Evolutionary conservation across 164 flowering plant genomes (phyloP).

Genomic region (Stephania japonica): DNA sequence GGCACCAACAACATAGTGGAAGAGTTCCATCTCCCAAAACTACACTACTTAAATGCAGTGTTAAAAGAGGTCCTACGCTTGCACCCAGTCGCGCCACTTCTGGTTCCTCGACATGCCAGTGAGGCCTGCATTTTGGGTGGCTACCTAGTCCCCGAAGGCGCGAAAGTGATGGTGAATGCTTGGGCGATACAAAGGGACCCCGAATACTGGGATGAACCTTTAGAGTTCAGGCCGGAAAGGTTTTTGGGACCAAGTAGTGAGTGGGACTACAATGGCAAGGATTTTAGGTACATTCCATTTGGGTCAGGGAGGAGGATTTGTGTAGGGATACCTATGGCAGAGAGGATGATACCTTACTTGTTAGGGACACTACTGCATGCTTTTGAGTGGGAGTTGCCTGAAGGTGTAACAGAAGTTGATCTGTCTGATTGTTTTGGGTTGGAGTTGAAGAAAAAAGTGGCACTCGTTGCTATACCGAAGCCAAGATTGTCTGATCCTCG

Average conservation of each 20-base stretch:
- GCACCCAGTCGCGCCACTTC: conserved; percentile 28
- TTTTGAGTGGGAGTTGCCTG: conserved; percentile 25
- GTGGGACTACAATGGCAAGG: conserved; percentile 20
- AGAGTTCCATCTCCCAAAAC: conserved; percentile 23
- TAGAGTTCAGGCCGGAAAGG: conserved; percentile 26
- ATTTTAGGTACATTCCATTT: conserved; percentile 39
- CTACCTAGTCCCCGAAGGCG: conserved; percentile 27
- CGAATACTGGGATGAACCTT: conserved; percentile 32
- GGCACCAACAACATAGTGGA: conserved; percentile 19
- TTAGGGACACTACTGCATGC: conserved; percentile 40
- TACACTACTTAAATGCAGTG: conserved; percentile 31
- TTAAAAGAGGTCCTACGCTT: conserved; percentile 38
- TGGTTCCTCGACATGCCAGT: conserved; percentile 17
- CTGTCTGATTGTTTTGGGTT: conserved; percentile 22
- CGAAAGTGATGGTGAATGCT: conserved; percentile 15
- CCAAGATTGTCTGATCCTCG: conserved; percentile 27
- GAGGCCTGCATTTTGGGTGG: conserved; percentile 25
- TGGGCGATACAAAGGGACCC: conserved; percentile 38
- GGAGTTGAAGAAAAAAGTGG: conserved; percentile 4
- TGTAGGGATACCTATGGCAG: conserved; percentile 37
- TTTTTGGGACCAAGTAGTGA: conserved; percentile 11
- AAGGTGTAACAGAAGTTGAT: conserved; percentile 16
- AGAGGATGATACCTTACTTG: conserved; percentile 22
- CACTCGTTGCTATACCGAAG: conserved; percentile 18
- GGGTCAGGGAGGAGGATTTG: conserved; percentile 52